Base-by-base conservation (phyloP, 768 basidiomycete species). In the Infundibulicybe gibba region DNA sequence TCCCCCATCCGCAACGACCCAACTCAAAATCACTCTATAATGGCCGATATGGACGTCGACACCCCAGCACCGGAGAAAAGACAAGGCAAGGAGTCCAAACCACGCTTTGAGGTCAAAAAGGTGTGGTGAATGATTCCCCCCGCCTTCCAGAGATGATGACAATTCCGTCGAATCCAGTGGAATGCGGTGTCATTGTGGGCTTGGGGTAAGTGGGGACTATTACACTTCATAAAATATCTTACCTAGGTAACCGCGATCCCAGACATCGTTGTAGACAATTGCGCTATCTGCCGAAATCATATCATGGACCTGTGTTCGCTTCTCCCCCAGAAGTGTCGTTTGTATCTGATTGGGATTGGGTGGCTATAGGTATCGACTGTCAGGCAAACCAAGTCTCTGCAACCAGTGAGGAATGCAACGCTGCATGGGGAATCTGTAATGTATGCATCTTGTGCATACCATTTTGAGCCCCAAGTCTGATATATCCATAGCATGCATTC, bases 231-330 rank as follows among this genome's bases (percentile, higher is more conserved):
- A 20, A 17, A 34, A 4, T 9, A 31, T 14, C 20, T 45, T 25
- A 25, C 25, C 25, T 8, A 25, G 14, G 38, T 35, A 33, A 50
- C 41, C 40, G 31, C 37, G 41, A 44, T 34, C 35, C 39, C 52
- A 95, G 94, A 98, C 64, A 97, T 98, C 61, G 94, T 97, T 50
- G 95, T 97, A 48, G 95, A 98, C 69, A 99, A 97, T 70, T 98
- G 97, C 60, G 97, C 97, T 43, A 99, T 99, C 72, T 99, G 97
- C 78, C 84, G 94, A 67, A 97, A 97, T 65, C 95, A 99, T 63
- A 98, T 99, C 72, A 99, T 99, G 97, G 97, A 99, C 67, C 86
- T 98, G 39, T 99, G 97, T 98, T 58, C 59, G 89, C 71, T 42
- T 30, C 8, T 32, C 43, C 21, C 32, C 39, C 25, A 25, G 25